These are phyloP conservation scores for Leccinum subgranulosum DNA, from an alignment of 768 basidiomycete genomes.

Conservation along the genomic window DNA sequence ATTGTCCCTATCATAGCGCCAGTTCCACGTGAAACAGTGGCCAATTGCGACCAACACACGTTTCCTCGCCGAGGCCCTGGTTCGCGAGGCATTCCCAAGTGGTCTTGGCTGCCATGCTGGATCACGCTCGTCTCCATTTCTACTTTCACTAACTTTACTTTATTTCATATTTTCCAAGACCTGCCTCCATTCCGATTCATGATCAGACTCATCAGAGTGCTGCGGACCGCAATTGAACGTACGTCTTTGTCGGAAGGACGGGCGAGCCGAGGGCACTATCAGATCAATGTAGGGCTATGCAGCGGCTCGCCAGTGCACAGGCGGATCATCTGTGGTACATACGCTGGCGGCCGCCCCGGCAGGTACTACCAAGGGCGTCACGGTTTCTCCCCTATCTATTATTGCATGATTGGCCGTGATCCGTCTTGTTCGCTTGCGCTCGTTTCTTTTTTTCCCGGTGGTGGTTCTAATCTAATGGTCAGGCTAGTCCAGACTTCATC, in stretches of 20 bases:
- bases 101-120: neutral
- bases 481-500: neutral
- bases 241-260: neutral
- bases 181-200: neutral
- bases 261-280: neutral
- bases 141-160: neutral
- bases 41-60: slow-evolving; percentile 2
- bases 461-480: neutral
- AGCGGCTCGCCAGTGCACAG: neutral
- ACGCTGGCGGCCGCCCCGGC: neutral
- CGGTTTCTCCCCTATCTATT: neutral
- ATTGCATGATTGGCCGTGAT: neutral
- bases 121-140: neutral
- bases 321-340: neutral
- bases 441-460: neutral
- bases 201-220: neutral
- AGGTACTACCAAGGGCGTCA: neutral
- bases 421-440: neutral
- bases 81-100: slow-evolving; percentile 3
- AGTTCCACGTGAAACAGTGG: neutral
- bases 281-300: neutral
- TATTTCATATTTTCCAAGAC: neutral
- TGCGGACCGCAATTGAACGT: neutral
- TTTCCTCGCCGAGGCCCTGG: slow-evolving; percentile 1
- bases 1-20: neutral